A percentile compares a stretch with the other conserved stretches of the same genome.
These are phyloP conservation scores for Hanseniaspora lindneri DNA, from an alignment of 805 yeast genomes.

Conservation along the genomic window DNA sequence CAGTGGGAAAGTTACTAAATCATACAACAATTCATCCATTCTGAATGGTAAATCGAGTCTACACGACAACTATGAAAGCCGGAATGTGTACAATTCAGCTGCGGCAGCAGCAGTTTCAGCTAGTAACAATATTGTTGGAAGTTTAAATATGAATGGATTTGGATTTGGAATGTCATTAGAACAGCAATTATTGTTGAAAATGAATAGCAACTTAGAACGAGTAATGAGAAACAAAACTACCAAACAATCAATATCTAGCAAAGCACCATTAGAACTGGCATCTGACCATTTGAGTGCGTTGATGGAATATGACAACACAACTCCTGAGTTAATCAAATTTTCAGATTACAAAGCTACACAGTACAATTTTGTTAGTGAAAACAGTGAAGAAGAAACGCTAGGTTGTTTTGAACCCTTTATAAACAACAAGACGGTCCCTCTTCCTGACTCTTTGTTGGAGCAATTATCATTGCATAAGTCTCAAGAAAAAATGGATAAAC, in stretches of 20 bases:
- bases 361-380: constrained; percentile 51
- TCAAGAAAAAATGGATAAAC: constrained; percentile 44
- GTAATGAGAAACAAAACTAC: constrained; percentile 13
- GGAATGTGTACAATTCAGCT: too few relatives aligned
- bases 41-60: neutral
- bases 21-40: neutral
- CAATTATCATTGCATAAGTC: constrained; percentile 46
- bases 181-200: constrained; percentile 3
- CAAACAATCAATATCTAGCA: constrained; percentile 28
- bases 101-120: neutral
- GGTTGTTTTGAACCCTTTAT: constrained; percentile 63
- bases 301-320: constrained; percentile 44
- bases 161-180: constrained; percentile 10
- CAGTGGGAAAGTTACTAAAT: neutral
- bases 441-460: constrained; percentile 71
- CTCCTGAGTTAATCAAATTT: constrained; percentile 44
- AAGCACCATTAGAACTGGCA: constrained; percentile 40
- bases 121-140: neutral
- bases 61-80: neutral
- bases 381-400: constrained; percentile 34
- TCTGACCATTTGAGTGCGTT: constrained; percentile 50
- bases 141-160: neutral
- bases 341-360: constrained; percentile 44
- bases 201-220: constrained; percentile 5
- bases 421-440: constrained; percentile 50